Evolutionary conservation across 345 rosid genomes (phyloP).

Genomic region (Xanthoceras sorbifolium): DNA sequence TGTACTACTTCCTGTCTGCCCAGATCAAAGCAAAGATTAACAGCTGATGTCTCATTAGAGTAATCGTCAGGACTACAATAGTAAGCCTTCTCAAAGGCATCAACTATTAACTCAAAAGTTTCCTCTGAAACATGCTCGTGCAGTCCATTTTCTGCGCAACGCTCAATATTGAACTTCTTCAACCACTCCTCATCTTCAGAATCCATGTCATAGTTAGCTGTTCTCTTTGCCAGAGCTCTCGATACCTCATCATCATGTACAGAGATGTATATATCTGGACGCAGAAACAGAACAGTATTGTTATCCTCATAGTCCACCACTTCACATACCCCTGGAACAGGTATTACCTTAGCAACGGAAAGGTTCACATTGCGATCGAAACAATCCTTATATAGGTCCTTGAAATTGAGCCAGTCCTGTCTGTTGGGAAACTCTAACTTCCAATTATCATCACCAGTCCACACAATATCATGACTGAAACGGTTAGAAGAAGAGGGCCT

Average conservation of each 20-base stretch:
- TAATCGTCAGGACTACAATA: constrained; percentile 58
- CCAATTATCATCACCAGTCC: constrained; percentile 79
- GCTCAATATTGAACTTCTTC: constrained; percentile 47
- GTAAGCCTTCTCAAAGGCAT: constrained; percentile 77
- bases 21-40: constrained; percentile 43
- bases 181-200: constrained; percentile 96
- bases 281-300: constrained; percentile 36
- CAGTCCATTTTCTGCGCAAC: constrained; percentile 30
- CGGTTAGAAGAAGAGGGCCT: constrained; percentile 65
- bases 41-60: constrained; percentile 52
- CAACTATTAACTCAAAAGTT: constrained; percentile 82
- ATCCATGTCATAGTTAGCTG: constrained; percentile 85
- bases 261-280: constrained; percentile 64
- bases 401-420: constrained; percentile 78
- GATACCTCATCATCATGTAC: constrained; percentile 65
- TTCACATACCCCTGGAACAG: constrained; percentile 78
- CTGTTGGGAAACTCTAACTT: constrained; percentile 76
- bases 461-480: constrained; percentile 60
- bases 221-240: constrained; percentile 68
- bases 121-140: constrained; percentile 52
- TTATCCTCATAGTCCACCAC: constrained; percentile 54
- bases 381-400: constrained; percentile 86
- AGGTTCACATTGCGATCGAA: constrained; percentile 59
- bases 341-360: constrained; percentile 55
- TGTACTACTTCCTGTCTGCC: constrained; percentile 63